Conservation (phyloP, 2,329 filamentous ascomycete genomes). For the Penicillium verrucosum region DNA sequence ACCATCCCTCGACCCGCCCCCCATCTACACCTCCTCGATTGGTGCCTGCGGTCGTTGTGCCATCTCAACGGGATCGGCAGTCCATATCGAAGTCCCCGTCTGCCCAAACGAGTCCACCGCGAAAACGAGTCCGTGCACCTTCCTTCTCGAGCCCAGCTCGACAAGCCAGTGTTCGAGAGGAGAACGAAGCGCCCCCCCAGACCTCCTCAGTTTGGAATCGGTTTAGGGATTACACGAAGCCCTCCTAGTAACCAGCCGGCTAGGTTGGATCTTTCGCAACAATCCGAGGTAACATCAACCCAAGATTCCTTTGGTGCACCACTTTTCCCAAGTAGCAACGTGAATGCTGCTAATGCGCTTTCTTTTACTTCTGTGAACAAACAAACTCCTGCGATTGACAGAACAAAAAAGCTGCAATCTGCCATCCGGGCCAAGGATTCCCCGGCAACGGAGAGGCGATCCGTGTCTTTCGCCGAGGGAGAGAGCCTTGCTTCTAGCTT, state of each 20-base stretch:
- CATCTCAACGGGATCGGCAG: not conserved
- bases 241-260: constrained; percentile 19
- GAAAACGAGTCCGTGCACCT: constrained; percentile 14
- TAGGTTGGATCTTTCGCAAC: not conserved
- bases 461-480: constrained; percentile 28
- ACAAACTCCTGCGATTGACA: constrained; percentile 14
- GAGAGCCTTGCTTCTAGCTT: constrained; percentile 12
- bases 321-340: not conserved
- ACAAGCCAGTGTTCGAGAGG: not conserved
- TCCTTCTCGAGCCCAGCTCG: constrained; percentile 22
- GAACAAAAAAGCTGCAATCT: constrained; percentile 18
- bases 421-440: constrained; percentile 26
- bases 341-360: not conserved
- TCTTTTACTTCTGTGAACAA: not conserved
- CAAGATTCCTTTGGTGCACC: not conserved
- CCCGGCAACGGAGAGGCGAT: constrained; percentile 20
- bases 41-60: not conserved
- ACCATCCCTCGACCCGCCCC: not conserved
- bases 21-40: not conserved
- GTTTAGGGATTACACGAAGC: constrained; percentile 30
- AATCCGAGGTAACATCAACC: not conserved
- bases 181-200: not conserved
- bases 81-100: not conserved
- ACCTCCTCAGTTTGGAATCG: constrained; percentile 17
- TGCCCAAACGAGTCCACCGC: not conserved